Percentiles rank a stretch among this genome's conserved stretches.
Conservation (phyloP, 805 yeast species). For the Lachancea thermotolerans region DNA sequence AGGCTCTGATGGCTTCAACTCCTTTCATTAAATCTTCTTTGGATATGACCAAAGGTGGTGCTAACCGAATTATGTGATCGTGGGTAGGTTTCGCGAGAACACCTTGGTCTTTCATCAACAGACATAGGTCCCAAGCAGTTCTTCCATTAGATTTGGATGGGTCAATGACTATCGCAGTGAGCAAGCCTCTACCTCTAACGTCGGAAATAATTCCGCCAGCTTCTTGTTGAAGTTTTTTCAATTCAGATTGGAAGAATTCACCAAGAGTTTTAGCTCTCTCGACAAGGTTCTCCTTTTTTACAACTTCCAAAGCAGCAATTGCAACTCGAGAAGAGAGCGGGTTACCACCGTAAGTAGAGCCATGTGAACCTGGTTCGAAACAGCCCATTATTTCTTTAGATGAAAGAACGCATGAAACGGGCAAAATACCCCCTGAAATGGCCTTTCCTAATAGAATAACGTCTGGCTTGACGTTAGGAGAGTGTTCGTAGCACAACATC, state of each 20-base stretch:
- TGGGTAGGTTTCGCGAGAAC: conserved; percentile 95
- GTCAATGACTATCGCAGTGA: conserved; percentile 89
- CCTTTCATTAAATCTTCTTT: conserved; percentile 81
- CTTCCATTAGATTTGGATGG: conserved; percentile 76
- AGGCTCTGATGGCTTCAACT: conserved; percentile 59
- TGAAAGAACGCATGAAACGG: conserved; percentile 89
- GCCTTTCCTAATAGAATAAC: conserved; percentile 89
- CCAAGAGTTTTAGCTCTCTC: conserved; percentile 74
- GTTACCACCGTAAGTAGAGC: conserved; percentile 97
- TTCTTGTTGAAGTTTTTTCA: conserved; percentile 45
- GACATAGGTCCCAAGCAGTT: conserved; percentile 93
- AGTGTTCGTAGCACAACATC: conserved; percentile 86
- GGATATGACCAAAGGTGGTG: conserved; percentile 90
- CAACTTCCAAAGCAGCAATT: conserved; percentile 86
- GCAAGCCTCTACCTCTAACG: conserved; percentile 78
- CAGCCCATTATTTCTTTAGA: conserved; percentile 82
- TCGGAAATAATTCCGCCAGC: conserved; percentile 49
- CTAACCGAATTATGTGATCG: conserved; percentile 88
- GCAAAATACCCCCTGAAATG: conserved; percentile 88
- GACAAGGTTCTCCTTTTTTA: conserved; percentile 77
- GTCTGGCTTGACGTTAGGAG: conserved; percentile 74
- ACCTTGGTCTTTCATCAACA: conserved; percentile 81
- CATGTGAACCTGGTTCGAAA: conserved; percentile 92
- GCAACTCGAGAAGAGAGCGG: conserved; percentile 92
- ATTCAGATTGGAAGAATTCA: conserved; percentile 53